Conservation (phyloP, 176 grass and related monocot species). For the Metroxylon sagu region DNA sequence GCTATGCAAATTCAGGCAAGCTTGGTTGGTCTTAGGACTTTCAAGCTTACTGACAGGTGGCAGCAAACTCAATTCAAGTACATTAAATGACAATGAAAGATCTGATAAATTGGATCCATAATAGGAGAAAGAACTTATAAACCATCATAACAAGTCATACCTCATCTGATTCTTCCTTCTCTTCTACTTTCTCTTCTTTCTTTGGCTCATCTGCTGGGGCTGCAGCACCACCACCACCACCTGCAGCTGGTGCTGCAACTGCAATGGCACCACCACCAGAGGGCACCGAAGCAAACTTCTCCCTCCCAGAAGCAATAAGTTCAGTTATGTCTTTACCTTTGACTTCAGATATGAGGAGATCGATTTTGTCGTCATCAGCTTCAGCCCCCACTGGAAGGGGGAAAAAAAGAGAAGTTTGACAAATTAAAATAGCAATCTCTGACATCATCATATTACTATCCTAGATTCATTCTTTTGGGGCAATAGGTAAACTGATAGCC, state of each 20-base stretch:
- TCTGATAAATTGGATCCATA: too few species aligned
- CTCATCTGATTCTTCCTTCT: conserved; percentile 63
- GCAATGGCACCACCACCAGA: conserved; percentile 24
- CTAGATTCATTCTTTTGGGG: too few species aligned
- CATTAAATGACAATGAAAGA: too few species aligned
- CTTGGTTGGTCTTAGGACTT: too few species aligned
- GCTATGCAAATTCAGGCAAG: too few species aligned
- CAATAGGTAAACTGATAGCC: too few species aligned
- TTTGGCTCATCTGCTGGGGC: conserved; percentile 39
- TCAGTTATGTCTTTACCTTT: conserved; percentile 48
- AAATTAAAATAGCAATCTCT: too few species aligned
- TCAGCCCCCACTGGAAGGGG: conserved; percentile 33
- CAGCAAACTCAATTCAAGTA: too few species aligned
- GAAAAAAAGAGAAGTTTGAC: background rate
- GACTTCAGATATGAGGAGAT: conserved; percentile 32
- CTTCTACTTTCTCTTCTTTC: conserved; percentile 55
- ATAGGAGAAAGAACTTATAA: too few species aligned
- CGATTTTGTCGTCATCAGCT: conserved; percentile 31
- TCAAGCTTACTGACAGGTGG: too few species aligned
- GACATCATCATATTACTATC: too few species aligned
- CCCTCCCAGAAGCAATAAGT: conserved; percentile 45
- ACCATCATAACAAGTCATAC: conserved; percentile 8
- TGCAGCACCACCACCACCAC: conserved; percentile 17
- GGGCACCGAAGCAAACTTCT: conserved; percentile 54
- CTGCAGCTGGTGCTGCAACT: conserved; percentile 20